A percentile compares a stretch with the other conserved stretches of the same genome.
Evolutionary conservation across 345 rosid genomes (phyloP).

Genomic region (Eucalyptus shirleyi): DNA sequence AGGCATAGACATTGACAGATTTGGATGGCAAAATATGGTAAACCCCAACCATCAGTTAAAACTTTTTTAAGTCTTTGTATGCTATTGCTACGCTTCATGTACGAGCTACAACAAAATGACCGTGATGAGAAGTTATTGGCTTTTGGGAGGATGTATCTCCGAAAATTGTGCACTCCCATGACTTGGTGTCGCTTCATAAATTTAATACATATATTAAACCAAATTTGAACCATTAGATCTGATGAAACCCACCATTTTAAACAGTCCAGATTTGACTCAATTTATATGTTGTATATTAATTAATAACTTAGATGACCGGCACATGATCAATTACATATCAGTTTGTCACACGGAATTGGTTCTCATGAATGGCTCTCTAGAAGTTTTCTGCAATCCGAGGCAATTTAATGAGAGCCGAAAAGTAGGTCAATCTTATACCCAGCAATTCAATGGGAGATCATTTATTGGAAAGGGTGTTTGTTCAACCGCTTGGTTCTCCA

Average conservation of each 20-base stretch:
- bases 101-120: neutral
- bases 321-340: neutral
- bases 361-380: neutral
- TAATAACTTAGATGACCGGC: neutral
- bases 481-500: neutral
- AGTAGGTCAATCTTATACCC: neutral
- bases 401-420: neutral
- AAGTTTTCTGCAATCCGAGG: neutral
- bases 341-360: neutral
- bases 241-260: neutral
- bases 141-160: neutral
- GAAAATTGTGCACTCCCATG: neutral
- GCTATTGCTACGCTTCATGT: neutral
- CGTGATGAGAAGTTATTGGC: neutral
- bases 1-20: neutral
- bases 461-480: neutral
- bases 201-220: neutral
- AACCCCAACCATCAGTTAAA: neutral
- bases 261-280: neutral
- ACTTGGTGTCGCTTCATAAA: neutral
- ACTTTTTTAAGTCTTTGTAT: neutral
- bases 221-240: neutral
- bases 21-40: neutral
- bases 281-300: neutral
- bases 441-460: neutral